Conservation (phyloP, 192 early-diverging fungal species). For the Podila epigama region DNA sequence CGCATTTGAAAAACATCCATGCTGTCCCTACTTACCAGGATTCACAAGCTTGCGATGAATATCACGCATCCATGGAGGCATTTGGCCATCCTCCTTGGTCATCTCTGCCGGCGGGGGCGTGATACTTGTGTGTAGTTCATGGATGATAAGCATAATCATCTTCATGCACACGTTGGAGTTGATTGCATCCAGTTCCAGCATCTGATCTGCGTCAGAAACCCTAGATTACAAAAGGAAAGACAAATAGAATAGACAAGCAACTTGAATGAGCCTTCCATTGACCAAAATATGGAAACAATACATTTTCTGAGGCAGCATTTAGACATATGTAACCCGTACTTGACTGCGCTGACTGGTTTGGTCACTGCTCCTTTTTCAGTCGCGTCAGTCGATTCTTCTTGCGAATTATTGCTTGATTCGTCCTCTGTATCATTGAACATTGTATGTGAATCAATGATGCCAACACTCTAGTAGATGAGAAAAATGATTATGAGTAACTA, state of each 20-base stretch:
- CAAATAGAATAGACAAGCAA: background rate
- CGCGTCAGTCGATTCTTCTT: no score
- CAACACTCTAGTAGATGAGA: conserved; percentile 21
- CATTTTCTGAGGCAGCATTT: no score
- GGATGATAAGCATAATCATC: conserved; percentile 62
- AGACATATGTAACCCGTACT: no score
- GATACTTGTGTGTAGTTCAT: conserved; percentile 54
- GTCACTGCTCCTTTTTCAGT: no score
- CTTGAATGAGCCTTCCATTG: background rate
- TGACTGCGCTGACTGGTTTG: no score
- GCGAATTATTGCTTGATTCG: background rate
- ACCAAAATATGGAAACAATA: no score
- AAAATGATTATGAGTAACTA: background rate
- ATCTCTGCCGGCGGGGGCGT: conserved; percentile 40
- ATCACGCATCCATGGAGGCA: conserved; percentile 74
- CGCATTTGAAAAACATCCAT: background rate
- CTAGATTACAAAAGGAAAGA: background rate
- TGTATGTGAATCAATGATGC: conserved; percentile 16
- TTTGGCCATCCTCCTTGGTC: conserved; percentile 28
- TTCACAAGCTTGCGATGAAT: conserved; percentile 57
- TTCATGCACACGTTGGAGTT: conserved; percentile 73
- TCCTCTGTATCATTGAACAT: conserved; percentile 5
- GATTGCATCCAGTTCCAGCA: conserved; percentile 59
- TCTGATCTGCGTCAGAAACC: conserved; percentile 7
- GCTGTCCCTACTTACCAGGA: conserved; percentile 26